Conservation (phyloP, 73 alveolate species). For the Paramecium pentaurelia region DNA sequence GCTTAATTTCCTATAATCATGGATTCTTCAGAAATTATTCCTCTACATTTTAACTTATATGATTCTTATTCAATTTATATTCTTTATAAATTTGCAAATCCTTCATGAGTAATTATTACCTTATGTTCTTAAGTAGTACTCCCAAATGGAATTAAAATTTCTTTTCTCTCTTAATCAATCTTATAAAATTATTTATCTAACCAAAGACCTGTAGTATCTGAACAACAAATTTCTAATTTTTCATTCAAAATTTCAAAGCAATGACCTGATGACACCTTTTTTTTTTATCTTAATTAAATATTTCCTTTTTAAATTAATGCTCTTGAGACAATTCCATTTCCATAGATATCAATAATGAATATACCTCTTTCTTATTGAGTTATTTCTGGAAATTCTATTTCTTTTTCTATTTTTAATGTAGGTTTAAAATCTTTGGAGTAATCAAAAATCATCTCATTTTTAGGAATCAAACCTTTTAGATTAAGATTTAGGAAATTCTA, state of each 20-base stretch:
- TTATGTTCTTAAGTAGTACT: neutral
- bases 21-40: constrained; percentile 63
- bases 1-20: constrained; percentile 62
- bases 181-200: constrained; percentile 66
- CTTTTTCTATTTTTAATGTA: constrained; percentile 55
- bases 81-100: constrained; percentile 44
- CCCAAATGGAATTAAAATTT: constrained; percentile 81
- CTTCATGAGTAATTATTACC: constrained; percentile 58
- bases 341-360: constrained; percentile 84
- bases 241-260: constrained; percentile 76
- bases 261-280: constrained; percentile 81
- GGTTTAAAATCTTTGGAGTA: constrained; percentile 63
- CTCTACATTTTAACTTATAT: constrained; percentile 54
- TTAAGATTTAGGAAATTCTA: constrained; percentile 65
- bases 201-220: constrained; percentile 79
- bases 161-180: constrained; percentile 70
- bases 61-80: constrained; percentile 49
- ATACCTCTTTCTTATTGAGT: constrained; percentile 75
- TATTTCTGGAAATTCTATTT: constrained; percentile 55
- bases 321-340: constrained; percentile 78
- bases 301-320: constrained; percentile 88
- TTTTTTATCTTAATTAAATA: constrained; percentile 62
- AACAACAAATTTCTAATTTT: constrained; percentile 68
- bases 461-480: constrained; percentile 83
- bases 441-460: constrained; percentile 63